A percentile compares a stretch with the other conserved stretches of the same genome.
These are phyloP conservation scores for Martiniozyma asiatica DNA, from an alignment of 1,139 yeast species.

Conservation along the genomic window DNA sequence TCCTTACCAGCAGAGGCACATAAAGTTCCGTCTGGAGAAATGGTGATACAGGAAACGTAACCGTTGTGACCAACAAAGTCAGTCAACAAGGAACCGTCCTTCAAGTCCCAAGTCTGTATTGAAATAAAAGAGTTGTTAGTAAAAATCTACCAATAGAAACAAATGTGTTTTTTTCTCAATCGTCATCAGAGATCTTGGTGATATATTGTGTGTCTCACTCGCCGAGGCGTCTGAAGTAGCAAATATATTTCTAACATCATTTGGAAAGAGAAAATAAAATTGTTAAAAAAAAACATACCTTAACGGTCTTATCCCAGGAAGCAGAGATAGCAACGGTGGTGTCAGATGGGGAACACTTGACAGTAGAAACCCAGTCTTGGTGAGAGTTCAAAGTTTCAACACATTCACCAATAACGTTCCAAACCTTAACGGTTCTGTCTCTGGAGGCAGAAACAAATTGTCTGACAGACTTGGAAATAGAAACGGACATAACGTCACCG, in stretches of 20 bases:
- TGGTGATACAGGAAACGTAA: constrained; percentile 93
- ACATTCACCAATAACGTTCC: constrained; percentile 99
- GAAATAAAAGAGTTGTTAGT: constrained; percentile 13
- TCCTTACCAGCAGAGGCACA: constrained; percentile 99
- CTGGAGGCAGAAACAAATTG: constrained; percentile 98
- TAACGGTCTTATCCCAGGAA: constrained; percentile 98
- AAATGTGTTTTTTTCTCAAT: not conserved
- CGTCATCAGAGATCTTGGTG: constrained; percentile 99
- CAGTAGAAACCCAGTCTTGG: constrained; percentile 99
- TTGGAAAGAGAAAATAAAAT: constrained; percentile 10
- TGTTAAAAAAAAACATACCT: constrained; percentile 59
- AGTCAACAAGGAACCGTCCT: constrained; percentile 65
- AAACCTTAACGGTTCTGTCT: constrained; percentile 97
- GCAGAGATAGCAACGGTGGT: constrained; percentile 79
- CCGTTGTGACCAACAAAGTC: constrained; percentile 99
- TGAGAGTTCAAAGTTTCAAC: constrained; percentile 90
- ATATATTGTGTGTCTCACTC: constrained; percentile 89
- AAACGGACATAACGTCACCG: constrained; percentile 93
- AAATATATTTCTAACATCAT: constrained; percentile 72
- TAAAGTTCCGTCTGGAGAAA: constrained; percentile 99
- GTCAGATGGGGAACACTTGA: constrained; percentile 79
- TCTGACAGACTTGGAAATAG: constrained; percentile 94
- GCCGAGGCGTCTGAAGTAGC: constrained; percentile 96
- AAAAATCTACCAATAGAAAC: constrained; percentile 3
- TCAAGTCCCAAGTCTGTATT: constrained; percentile 86